Evolutionary conservation across 495 filamentous ascomycete genomes (phyloP).

Genomic region (Aspergillus kassunensis): DNA sequence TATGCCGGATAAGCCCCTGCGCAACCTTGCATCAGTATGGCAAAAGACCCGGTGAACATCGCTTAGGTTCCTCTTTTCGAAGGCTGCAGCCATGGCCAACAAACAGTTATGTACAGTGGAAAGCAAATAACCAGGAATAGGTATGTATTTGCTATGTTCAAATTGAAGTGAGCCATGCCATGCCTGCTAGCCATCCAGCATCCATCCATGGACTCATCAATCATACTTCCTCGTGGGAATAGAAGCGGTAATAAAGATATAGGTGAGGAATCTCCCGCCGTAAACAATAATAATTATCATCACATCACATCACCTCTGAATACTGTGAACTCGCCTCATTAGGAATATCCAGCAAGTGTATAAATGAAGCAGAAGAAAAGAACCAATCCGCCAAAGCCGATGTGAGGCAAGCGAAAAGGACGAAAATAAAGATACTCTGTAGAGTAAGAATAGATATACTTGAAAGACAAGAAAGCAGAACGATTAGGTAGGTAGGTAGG

Average conservation of each 20-base stretch:
- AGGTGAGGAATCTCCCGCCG: neutral
- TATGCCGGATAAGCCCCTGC: no score
- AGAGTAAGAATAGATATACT: neutral
- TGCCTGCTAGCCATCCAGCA: neutral
- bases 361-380: neutral
- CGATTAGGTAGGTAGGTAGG: no score
- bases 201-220: constrained; percentile 1
- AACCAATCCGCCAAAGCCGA: neutral
- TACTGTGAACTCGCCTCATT: constrained; percentile 3
- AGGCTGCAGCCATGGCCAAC: neutral
- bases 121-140: neutral
- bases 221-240: neutral
- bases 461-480: constrained; percentile 11
- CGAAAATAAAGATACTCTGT: neutral
- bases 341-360: neutral
- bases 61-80: no score
- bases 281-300: constrained; percentile 3
- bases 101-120: neutral
- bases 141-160: neutral
- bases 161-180: neutral
- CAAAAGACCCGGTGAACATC: no score
- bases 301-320: neutral
- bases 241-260: neutral
- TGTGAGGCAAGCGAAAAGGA: neutral
- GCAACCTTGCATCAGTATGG: no score